Evolutionary conservation across 306 rosid genomes (phyloP).

Genomic region (Pterocarpus santalinus): DNA sequence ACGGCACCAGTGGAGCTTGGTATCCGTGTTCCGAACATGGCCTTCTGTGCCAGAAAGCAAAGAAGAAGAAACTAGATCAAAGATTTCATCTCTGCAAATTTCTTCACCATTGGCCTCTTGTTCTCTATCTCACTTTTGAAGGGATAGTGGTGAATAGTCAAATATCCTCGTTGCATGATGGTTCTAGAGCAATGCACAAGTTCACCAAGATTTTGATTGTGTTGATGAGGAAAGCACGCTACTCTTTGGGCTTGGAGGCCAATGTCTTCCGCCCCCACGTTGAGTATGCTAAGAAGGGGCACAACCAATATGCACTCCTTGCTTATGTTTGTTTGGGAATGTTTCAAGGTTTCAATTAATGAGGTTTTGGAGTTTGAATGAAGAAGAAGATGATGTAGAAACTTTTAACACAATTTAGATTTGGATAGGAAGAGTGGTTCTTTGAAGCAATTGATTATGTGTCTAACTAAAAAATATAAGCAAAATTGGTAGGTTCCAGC

Average conservation of each 20-base stretch:
- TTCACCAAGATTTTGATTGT: slow-evolving; percentile 80
- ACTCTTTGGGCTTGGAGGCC: slow-evolving; percentile 90
- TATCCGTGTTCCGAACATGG: too few relatives aligned
- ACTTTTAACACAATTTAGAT: slow-evolving; percentile 27
- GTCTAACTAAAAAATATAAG: slow-evolving; percentile 51
- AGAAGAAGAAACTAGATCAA: too few relatives aligned
- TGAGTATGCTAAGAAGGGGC: slow-evolving; percentile 75
- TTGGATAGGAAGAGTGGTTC: slow-evolving; percentile 47
- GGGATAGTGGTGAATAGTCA: too few relatives aligned
- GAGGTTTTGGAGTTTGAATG: slow-evolving; percentile 55
- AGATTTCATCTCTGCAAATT: too few relatives aligned
- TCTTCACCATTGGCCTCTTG: too few relatives aligned
- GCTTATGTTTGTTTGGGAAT: slow-evolving; percentile 89
- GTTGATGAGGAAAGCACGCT: slow-evolving; percentile 90
- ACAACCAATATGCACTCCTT: slow-evolving; percentile 78
- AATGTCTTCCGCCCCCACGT: slow-evolving; percentile 70
- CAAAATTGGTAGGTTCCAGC: too few relatives aligned
- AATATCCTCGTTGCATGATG: slow-evolving; percentile 70
- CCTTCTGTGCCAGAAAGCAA: too few relatives aligned
- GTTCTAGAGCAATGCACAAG: slow-evolving; percentile 73
- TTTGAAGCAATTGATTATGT: slow-evolving; percentile 80
- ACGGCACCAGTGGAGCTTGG: too few relatives aligned
- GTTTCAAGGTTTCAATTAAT: slow-evolving; percentile 75
- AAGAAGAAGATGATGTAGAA: slow-evolving; percentile 12
- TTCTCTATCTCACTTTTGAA: too few relatives aligned